These are phyloP conservation scores for Myriosclerotinia duriaeana DNA, from an alignment of 2,329 filamentous ascomycete genomes.

Conservation along the genomic window DNA sequence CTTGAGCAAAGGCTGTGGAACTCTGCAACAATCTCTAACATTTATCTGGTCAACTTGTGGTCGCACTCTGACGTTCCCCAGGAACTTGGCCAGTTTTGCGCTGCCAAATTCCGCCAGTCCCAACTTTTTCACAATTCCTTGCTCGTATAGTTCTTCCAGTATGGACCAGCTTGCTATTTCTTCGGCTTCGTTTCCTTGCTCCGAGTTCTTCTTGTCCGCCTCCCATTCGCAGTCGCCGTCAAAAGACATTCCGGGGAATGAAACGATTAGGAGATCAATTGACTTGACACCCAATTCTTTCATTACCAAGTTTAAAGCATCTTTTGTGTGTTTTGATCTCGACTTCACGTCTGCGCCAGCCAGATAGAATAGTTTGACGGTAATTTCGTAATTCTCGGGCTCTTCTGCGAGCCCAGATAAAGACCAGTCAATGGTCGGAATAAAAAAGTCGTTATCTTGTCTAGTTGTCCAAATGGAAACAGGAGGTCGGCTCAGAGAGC, in stretches of 20 bases:
- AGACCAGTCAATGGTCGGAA: slow-evolving; percentile 75
- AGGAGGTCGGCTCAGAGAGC: slow-evolving; percentile 35
- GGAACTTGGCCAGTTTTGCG: slow-evolving; percentile 74
- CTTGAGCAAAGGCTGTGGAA: slow-evolving; percentile 80
- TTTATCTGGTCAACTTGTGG: slow-evolving; percentile 96
- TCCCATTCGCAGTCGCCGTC: slow-evolving; percentile 88
- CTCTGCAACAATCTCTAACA: slow-evolving; percentile 90
- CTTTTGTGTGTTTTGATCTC: slow-evolving; percentile 68
- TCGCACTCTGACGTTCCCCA: slow-evolving; percentile 66
- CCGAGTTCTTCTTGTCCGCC: slow-evolving; percentile 60
- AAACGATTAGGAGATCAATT: slow-evolving; percentile 87
- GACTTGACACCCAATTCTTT: slow-evolving; percentile 73
- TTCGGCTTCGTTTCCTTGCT: slow-evolving; percentile 65
- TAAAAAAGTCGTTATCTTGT: slow-evolving; percentile 62
- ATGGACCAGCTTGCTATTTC: slow-evolving; percentile 68
- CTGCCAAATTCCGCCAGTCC: slow-evolving; percentile 91
- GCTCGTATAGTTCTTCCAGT: slow-evolving; percentile 69
- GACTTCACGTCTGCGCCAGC: slow-evolving; percentile 64
- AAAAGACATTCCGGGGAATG: slow-evolving; percentile 90
- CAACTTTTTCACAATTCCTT: slow-evolving; percentile 71
- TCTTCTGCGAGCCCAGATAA: slow-evolving; percentile 76
- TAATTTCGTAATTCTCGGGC: slow-evolving; percentile 84
- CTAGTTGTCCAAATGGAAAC: slow-evolving; percentile 65
- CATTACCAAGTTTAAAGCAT: slow-evolving; percentile 77
- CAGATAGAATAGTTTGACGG: slow-evolving; percentile 92